Base-by-base conservation (phyloP, 345 rosid genomes). In the Psidium friedrichsthalianum region DNA sequence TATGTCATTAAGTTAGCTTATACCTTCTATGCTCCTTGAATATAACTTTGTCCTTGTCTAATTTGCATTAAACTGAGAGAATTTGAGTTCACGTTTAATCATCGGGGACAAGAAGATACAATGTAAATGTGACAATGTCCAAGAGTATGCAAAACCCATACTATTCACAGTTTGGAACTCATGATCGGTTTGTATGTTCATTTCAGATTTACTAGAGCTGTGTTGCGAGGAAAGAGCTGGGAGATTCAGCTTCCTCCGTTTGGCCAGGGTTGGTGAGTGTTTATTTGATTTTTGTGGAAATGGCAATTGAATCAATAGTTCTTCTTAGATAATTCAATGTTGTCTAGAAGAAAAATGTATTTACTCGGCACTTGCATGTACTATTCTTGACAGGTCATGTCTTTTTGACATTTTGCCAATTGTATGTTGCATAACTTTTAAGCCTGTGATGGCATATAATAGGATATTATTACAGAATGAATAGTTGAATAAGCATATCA, bases 221-320 rank as follows among this genome's bases (percentile, higher is more conserved):
- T 95, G 85, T 86, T 96, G 51, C 91, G 97, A 56, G 98, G 93
- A 74, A 89, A 84, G 85, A 88, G 42, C 51, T 95, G 98, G 98
- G 98, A 95, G 92, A 64, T 95, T 51, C 98, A 96, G 10, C 88
- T 96, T 88, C 98, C 99, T 69, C 98, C 99, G 11, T 95, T 94
- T 85, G 98, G 98, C 86, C 90, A 93, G 91, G 99, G 99, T 83
- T 96, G 98, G 99, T 96, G 84, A 91, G 99, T 89, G 24, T 49
- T 78, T 57, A 52, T 51, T 36, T 24, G 29, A 24, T 22, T 24
- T 25, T 8, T 22, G 54, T 32, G 22, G 78, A 64, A 64, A 32
- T 64, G 78, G 22, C 78, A 32, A n/a, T n/a, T n/a, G n/a, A n/a
- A n/a, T n/a, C n/a, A n/a, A n/a, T n/a, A n/a, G n/a, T n/a, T n/a